Evolutionary conservation across 257 asterid species (phyloP).

Genomic region (Verbena officinalis): DNA sequence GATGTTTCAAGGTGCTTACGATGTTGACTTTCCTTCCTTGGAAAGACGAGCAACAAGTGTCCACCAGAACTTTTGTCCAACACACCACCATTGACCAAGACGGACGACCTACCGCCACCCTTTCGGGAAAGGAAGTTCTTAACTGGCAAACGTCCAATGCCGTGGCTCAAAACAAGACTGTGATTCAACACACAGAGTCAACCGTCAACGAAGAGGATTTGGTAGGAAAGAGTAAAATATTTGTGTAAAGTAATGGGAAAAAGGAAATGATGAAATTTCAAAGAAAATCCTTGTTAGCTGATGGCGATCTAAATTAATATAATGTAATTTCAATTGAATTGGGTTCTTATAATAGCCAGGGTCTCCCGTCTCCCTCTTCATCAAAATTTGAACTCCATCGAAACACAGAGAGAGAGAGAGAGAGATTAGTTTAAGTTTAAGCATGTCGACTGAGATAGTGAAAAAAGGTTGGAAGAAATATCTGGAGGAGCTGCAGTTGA

Average conservation of each 20-base stretch:
- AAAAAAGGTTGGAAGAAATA: constrained; percentile 37
- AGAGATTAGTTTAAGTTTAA: background rate
- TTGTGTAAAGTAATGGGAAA: background rate
- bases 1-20: too few species aligned
- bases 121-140: too few species aligned
- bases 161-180: too few species aligned
- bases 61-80: too few species aligned
- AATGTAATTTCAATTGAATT: background rate
- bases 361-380: background rate
- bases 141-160: too few species aligned
- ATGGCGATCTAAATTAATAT: background rate
- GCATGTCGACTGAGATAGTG: constrained; percentile 38
- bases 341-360: too few species aligned
- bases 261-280: background rate
- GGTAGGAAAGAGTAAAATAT: background rate
- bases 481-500: constrained; percentile 29
- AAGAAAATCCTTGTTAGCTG: background rate
- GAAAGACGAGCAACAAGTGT: too few species aligned
- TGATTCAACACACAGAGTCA: background rate
- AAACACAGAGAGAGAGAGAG: background rate
- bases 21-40: too few species aligned
- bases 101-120: too few species aligned
- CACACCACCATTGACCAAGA: too few species aligned
- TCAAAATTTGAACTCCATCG: background rate
- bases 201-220: background rate